A percentile compares a stretch with the other conserved stretches of the same genome.
Evolutionary conservation across 2,329 filamentous ascomycete genomes (phyloP).

Genomic region (Diaporthe sp.): DNA sequence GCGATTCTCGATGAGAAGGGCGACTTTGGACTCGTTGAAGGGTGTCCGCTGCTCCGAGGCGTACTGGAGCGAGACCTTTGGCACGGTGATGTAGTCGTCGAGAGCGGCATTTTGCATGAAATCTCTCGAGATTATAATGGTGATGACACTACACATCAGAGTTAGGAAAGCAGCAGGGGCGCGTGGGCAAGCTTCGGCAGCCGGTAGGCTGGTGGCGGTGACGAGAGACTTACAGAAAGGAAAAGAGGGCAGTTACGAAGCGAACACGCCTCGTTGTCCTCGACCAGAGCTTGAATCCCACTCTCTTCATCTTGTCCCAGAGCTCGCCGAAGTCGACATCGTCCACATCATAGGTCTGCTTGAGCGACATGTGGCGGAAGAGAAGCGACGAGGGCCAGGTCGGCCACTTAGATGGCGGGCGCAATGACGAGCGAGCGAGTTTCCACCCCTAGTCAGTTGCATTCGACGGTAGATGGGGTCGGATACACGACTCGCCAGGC

Average conservation of each 20-base stretch:
- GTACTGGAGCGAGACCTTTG: constrained; percentile 40
- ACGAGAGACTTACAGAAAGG: constrained; percentile 35
- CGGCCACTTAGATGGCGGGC: neutral
- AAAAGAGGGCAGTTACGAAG: constrained; percentile 22
- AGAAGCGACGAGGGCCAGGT: constrained; percentile 11
- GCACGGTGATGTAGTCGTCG: constrained; percentile 37
- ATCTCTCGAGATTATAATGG: constrained; percentile 33
- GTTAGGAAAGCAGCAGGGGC: constrained; percentile 21
- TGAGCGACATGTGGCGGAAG: constrained; percentile 29
- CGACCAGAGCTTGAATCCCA: constrained; percentile 36
- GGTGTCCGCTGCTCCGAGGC: constrained; percentile 48
- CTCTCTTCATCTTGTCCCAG: constrained; percentile 37
- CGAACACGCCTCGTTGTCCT: constrained; percentile 40
- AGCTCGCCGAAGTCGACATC: constrained; percentile 38
- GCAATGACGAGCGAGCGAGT: constrained; percentile 2
- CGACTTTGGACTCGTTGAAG: constrained; percentile 65
- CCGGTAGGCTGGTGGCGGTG: neutral
- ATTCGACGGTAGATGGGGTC: neutral
- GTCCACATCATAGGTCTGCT: constrained; percentile 27
- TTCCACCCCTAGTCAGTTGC: neutral
- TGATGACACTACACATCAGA: constrained; percentile 23
- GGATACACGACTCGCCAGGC: constrained; percentile 16
- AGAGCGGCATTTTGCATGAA: constrained; percentile 37
- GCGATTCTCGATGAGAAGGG: constrained; percentile 65
- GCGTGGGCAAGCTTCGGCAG: neutral